phyloP scores from a whole-genome alignment of 2,329 filamentous ascomycete species.

The Neofusicoccum umdonicola region DNA sequence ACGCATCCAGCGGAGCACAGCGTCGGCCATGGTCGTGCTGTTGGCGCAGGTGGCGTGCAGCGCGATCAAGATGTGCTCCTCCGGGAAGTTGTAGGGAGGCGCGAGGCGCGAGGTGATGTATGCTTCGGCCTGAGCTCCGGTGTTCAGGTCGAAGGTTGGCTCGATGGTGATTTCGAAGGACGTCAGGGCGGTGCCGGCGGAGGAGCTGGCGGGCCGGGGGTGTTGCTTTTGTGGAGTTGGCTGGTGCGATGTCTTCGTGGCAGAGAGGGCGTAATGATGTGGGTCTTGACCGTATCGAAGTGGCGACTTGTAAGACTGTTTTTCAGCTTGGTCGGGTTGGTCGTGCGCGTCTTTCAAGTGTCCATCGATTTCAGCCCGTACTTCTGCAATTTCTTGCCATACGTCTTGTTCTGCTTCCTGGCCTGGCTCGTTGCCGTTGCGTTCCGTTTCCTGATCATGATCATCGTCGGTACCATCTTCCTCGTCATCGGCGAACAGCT shows the following conservation, averaged over 20 bases:
- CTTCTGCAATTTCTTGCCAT: background rate
- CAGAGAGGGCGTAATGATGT: no score
- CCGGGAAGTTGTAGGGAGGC: background rate
- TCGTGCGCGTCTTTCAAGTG: no score
- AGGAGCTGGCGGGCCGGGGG: background rate
- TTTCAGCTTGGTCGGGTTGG: no score
- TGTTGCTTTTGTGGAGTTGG: background rate
- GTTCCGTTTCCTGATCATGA: background rate
- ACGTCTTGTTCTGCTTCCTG: background rate
- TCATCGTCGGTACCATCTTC: background rate
- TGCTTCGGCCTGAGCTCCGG: background rate
- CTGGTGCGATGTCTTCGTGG: no score
- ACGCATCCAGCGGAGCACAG: conserved; percentile 10
- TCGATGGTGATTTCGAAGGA: background rate
- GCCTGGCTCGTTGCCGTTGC: no score
- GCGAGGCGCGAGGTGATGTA: conserved; percentile 4
- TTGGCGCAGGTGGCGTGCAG: conserved; percentile 7
- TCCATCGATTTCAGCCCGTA: background rate
- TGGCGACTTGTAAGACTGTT: no score
- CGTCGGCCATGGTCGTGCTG: background rate
- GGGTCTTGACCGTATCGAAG: no score
- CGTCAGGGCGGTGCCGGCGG: background rate
- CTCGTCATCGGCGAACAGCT: background rate
- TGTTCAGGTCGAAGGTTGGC: background rate
- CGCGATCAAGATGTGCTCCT: background rate